Conservation (phyloP, 768 basidiomycete species). For the Boletus edulis region DNA sequence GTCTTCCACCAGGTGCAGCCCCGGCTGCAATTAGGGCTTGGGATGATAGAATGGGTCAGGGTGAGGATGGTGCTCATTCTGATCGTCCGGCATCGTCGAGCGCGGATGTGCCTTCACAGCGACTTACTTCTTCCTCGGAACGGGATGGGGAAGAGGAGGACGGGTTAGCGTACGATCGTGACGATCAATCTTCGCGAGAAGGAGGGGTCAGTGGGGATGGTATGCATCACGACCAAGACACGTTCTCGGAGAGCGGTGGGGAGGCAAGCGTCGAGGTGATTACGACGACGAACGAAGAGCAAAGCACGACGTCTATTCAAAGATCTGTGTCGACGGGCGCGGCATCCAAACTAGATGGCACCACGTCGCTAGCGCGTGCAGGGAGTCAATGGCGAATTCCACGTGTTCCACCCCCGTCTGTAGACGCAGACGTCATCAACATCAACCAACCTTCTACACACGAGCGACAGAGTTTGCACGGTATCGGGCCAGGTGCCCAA, state of each 20-base stretch:
- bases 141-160: slow-evolving; percentile 29
- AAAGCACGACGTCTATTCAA: slow-evolving; percentile 2
- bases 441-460: background rate
- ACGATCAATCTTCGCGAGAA: slow-evolving; percentile 7
- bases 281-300: background rate
- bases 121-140: slow-evolving; percentile 32
- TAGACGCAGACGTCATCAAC: slow-evolving; percentile 25
- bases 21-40: slow-evolving; percentile 36
- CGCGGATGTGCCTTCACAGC: slow-evolving; percentile 33
- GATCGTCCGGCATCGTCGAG: slow-evolving; percentile 31
- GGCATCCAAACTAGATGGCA: background rate
- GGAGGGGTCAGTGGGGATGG: background rate
- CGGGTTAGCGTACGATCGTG: slow-evolving; percentile 26
- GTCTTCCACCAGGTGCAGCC: slow-evolving; percentile 44
- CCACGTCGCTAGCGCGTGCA: slow-evolving; percentile 10
- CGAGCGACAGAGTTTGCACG: slow-evolving; percentile 3
- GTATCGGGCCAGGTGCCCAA: background rate
- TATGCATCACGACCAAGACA: slow-evolving; percentile 15
- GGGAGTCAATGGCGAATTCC: slow-evolving; percentile 28
- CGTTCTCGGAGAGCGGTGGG: slow-evolving; percentile 7
- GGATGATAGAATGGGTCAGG: slow-evolving; percentile 34
- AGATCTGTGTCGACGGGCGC: slow-evolving; percentile 8
- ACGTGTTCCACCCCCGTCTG: slow-evolving; percentile 39
- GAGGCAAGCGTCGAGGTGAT: slow-evolving; percentile 3
- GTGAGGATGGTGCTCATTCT: slow-evolving; percentile 31